These are phyloP conservation scores for Pseudocercospora cruenta DNA, from an alignment of 2,329 filamentous ascomycete species.

Conservation along the genomic window DNA sequence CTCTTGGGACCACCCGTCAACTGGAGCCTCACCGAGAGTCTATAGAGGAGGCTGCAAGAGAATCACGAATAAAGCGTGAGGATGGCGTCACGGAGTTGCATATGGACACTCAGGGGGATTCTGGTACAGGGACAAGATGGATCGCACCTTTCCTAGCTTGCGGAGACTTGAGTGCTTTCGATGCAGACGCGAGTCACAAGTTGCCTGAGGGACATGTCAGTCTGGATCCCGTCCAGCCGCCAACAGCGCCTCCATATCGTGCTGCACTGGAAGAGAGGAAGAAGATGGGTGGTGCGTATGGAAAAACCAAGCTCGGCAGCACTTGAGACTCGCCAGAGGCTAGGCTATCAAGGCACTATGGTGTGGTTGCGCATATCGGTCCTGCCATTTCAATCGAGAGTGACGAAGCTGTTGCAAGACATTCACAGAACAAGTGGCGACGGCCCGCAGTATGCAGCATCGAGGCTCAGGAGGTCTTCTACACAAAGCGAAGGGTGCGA, in stretches of 20 bases:
- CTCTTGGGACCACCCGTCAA: conserved; percentile 60
- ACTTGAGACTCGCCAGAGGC: background rate
- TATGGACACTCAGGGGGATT: conserved; percentile 46
- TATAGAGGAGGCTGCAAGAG: conserved; percentile 27
- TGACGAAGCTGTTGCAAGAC: too few relatives aligned
- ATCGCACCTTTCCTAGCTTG: conserved; percentile 97
- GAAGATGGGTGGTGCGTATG: conserved; percentile 74
- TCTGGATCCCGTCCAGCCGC: conserved; percentile 89
- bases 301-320: conserved; percentile 62
- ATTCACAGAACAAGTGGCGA: too few relatives aligned
- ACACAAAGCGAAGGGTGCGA: background rate
- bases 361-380: too few relatives aligned
- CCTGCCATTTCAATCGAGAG: too few relatives aligned
- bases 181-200: conserved; percentile 92
- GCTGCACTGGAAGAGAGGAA: conserved; percentile 83
- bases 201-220: conserved; percentile 84
- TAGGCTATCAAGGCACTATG: background rate
- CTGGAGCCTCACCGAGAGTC: conserved; percentile 10
- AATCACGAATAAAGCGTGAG: conserved; percentile 41
- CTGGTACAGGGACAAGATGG: conserved; percentile 65
- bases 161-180: conserved; percentile 90
- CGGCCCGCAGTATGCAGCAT: too few relatives aligned
- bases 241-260: conserved; percentile 94
- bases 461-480: background rate
- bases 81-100: conserved; percentile 55